These are phyloP conservation scores for Mychonastes homosphaera DNA, from an alignment of 139 green algal species.

Conservation along the genomic window DNA sequence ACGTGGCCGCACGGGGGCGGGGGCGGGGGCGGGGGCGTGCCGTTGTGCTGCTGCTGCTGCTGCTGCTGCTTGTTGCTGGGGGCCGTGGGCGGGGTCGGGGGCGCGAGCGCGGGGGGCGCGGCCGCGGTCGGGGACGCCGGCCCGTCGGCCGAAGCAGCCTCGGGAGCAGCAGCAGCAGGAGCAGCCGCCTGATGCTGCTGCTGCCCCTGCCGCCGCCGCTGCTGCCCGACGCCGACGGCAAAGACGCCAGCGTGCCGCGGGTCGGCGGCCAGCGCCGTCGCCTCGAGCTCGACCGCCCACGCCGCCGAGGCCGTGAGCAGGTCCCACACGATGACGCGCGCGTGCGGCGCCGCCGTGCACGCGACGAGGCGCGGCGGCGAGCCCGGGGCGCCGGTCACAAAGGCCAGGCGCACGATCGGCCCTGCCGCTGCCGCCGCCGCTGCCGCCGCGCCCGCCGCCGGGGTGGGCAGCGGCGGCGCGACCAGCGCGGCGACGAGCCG, in stretches of 20 bases:
- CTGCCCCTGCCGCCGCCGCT: background rate
- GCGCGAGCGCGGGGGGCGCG: background rate
- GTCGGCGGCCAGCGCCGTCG: constrained; percentile 25
- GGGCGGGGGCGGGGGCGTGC: background rate
- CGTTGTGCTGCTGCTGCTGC: constrained; percentile 4
- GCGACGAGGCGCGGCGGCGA: constrained; percentile 42
- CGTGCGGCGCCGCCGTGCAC: constrained; percentile 2
- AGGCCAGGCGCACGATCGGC: constrained; percentile 26
- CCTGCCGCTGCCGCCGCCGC: background rate
- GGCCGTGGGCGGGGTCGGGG: background rate
- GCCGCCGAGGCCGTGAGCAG: constrained; percentile 35
- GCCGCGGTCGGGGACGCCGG: background rate
- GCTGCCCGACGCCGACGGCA: constrained; percentile 27
- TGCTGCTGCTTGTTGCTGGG: constrained; percentile 6
- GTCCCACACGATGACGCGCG: constrained; percentile 40
- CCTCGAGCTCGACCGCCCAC: constrained; percentile 25
- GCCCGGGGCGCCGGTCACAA: constrained; percentile 36
- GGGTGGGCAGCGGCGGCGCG: constrained; percentile 6
- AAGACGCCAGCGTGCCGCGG: constrained; percentile 18
- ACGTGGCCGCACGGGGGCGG: constrained; percentile 14
- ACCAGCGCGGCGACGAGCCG: constrained; percentile 38
- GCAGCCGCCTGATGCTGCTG: background rate
- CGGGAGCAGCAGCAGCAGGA: too few species aligned
- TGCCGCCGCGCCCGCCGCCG: background rate
- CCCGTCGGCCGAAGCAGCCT: too few species aligned